phyloP scores from a whole-genome alignment of 192 early-diverging fungal species.

The Spizellomyces punctatus region DNA sequence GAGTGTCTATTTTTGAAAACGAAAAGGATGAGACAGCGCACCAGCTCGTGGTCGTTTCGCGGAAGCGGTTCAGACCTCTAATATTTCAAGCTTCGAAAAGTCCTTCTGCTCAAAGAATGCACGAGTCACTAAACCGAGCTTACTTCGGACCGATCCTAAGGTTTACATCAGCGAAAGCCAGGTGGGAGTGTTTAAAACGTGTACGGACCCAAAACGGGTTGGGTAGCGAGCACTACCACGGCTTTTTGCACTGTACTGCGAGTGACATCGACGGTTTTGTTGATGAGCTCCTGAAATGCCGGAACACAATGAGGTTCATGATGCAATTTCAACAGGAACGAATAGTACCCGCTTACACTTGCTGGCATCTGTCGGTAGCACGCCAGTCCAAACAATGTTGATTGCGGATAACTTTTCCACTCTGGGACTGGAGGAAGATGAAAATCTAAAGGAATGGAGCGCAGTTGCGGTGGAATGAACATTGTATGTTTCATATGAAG shows the following conservation, averaged over 20 bases:
- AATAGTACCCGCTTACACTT: slow-evolving; percentile 40
- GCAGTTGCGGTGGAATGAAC: too few species aligned
- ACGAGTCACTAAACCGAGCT: slow-evolving; percentile 75
- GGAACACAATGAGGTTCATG: slow-evolving; percentile 2
- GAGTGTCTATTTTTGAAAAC: slow-evolving; percentile 52
- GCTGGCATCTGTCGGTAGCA: slow-evolving; percentile 79
- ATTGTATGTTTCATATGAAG: too few species aligned
- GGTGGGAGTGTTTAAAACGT: slow-evolving; percentile 23
- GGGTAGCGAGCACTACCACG: slow-evolving; percentile 71
- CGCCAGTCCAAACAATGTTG: slow-evolving; percentile 79
- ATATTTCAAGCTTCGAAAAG: slow-evolving; percentile 77
- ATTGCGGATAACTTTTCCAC: slow-evolving; percentile 58
- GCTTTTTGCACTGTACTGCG: slow-evolving; percentile 81
- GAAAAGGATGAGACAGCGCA: neutral
- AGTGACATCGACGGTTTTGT: slow-evolving; percentile 76
- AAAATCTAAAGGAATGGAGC: slow-evolving; percentile 50
- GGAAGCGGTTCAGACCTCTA: slow-evolving; percentile 39
- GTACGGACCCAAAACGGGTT: slow-evolving; percentile 50
- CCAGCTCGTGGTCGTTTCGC: neutral
- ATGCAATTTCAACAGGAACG: slow-evolving; percentile 8
- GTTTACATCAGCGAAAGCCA: neutral
- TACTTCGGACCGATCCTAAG: slow-evolving; percentile 66
- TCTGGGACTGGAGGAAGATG: slow-evolving; percentile 73
- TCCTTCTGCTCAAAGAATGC: slow-evolving; percentile 80
- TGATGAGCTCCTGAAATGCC: slow-evolving; percentile 59